These are phyloP conservation scores for Scheffersomyces stambukii DNA, from an alignment of 1,139 yeast species.

Conservation along the genomic window DNA sequence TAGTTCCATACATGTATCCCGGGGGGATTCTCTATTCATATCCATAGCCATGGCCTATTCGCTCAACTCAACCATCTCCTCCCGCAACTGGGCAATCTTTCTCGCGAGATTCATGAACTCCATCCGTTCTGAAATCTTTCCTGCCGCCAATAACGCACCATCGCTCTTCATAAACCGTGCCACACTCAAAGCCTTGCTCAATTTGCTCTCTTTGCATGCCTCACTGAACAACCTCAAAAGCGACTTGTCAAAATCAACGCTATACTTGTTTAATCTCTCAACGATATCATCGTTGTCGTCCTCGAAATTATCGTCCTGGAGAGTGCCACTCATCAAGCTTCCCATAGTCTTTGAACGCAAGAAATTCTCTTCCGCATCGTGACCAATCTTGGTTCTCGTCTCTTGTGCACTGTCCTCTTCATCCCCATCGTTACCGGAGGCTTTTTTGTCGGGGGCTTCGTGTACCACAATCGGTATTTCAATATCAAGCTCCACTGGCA, in stretches of 20 bases:
- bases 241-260: slow-evolving; percentile 63
- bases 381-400: too few species aligned
- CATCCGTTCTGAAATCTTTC: slow-evolving; percentile 77
- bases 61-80: slow-evolving; percentile 39
- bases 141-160: slow-evolving; percentile 79
- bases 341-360: slow-evolving; percentile 48
- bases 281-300: slow-evolving; percentile 38
- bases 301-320: slow-evolving; percentile 27
- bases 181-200: slow-evolving; percentile 65
- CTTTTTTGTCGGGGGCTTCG: slow-evolving; percentile 9
- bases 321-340: slow-evolving; percentile 42
- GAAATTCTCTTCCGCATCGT: slow-evolving; percentile 37
- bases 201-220: slow-evolving; percentile 66
- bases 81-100: slow-evolving; percentile 64
- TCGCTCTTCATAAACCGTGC: slow-evolving; percentile 69
- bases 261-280: slow-evolving; percentile 49
- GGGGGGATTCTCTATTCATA: slow-evolving; percentile 27
- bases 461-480: slow-evolving; percentile 51
- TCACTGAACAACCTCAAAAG: slow-evolving; percentile 71
- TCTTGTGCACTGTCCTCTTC: too few species aligned
- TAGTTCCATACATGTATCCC: too few species aligned
- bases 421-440: slow-evolving; percentile 11
- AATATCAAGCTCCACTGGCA: slow-evolving; percentile 74
- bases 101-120: slow-evolving; percentile 63
- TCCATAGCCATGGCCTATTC: too few species aligned